phyloP scores from a whole-genome alignment of 306 rosid genomes.

The Prunus mume region DNA sequence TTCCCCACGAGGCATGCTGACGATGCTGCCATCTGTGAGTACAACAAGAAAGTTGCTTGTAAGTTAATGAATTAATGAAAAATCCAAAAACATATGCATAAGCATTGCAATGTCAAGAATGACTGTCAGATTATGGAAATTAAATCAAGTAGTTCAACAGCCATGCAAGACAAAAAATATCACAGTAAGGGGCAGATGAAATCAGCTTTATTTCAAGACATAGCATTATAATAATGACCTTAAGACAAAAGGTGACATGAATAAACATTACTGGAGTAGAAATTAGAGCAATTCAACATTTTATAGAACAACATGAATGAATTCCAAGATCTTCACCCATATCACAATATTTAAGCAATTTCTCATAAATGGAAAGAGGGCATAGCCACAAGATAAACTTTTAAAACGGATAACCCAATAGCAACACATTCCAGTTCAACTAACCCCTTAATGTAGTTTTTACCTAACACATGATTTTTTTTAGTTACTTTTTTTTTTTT shows the following conservation, averaged over 20 bases:
- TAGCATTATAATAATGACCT: not conserved
- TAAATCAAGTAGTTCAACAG: not conserved
- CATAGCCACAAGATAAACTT: no score
- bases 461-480: not conserved
- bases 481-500: not conserved
- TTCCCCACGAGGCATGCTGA: conserved; percentile 79
- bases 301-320: not conserved
- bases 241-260: not conserved
- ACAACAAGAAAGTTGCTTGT: conserved; percentile 1
- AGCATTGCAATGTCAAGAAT: not conserved
- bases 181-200: not conserved
- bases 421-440: not conserved
- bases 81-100: not conserved
- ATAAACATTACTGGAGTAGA: not conserved
- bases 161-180: conserved; percentile 5
- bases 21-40: conserved; percentile 66
- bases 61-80: not conserved
- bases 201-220: not conserved
- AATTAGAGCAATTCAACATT: not conserved
- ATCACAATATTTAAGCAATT: not conserved
- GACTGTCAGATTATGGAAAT: not conserved
- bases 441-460: not conserved
- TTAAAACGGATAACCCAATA: no score
- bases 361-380: not conserved
- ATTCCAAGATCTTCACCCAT: not conserved